Evolutionary conservation across 1,284 basidiomycete species (phyloP).

Genomic region (Quambalaria eucalypti): DNA sequence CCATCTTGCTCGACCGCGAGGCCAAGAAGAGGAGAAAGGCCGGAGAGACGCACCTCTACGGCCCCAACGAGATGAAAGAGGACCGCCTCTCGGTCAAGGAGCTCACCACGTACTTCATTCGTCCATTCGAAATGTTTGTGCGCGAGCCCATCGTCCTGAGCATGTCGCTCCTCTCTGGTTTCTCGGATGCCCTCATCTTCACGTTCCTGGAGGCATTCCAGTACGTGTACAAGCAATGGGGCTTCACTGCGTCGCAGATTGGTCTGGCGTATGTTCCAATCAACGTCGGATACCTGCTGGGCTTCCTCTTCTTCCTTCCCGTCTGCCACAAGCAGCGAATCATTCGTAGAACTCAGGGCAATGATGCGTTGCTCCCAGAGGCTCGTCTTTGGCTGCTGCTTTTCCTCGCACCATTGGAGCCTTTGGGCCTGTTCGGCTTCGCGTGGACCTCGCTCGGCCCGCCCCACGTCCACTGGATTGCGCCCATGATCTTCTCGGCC

Average conservation of each 20-base stretch:
- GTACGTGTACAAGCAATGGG: conserved; percentile 49
- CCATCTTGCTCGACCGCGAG: conserved; percentile 48
- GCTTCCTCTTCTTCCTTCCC: conserved; percentile 46
- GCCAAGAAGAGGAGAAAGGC: conserved; percentile 45
- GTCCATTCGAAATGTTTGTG: conserved; percentile 47
- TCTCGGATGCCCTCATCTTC: conserved; percentile 49
- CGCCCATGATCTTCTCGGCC: conserved; percentile 48
- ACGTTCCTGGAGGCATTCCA: conserved; percentile 49
- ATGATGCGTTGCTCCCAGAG: conserved; percentile 42
- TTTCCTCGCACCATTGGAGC: conserved; percentile 47
- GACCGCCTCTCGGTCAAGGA: conserved; percentile 46
- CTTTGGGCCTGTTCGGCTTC: conserved; percentile 49
- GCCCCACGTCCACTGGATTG: conserved; percentile 48
- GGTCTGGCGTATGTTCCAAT: conserved; percentile 48
- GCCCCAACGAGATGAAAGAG: conserved; percentile 47
- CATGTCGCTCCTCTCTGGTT: conserved; percentile 49
- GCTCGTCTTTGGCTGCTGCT: conserved; percentile 48
- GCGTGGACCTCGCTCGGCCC: conserved; percentile 50
- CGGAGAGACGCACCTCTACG: conserved; percentile 46
- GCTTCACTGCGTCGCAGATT: conserved; percentile 42
- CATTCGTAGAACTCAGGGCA: conserved; percentile 24
- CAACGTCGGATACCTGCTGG: conserved; percentile 49
- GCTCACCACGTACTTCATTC: conserved; percentile 44
- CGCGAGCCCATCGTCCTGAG: conserved; percentile 50
- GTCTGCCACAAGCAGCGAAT: conserved; percentile 39